These are phyloP conservation scores for Sphaerulina musiva DNA, from an alignment of 2,329 filamentous ascomycete species.

Conservation along the genomic window DNA sequence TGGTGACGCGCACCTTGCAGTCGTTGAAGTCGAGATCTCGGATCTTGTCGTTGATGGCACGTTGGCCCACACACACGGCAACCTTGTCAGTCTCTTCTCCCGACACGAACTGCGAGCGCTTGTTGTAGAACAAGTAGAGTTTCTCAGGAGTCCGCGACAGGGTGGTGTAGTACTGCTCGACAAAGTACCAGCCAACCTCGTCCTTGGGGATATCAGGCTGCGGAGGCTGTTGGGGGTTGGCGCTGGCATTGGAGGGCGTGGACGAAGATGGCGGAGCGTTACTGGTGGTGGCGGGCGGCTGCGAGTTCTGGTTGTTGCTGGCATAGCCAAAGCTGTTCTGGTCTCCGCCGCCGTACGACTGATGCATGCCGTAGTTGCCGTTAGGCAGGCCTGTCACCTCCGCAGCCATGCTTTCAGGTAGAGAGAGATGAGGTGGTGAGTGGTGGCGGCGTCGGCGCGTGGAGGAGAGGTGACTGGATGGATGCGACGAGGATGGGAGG, in stretches of 20 bases:
- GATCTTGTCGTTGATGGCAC: slow-evolving; percentile 89
- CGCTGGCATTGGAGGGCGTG: slow-evolving; percentile 20
- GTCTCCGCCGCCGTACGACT: slow-evolving; percentile 35
- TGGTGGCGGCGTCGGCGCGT: slow-evolving; percentile 2
- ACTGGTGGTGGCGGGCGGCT: slow-evolving; percentile 20
- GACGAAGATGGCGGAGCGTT: slow-evolving; percentile 20
- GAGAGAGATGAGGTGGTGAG: neutral
- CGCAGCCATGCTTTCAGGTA: slow-evolving; percentile 34
- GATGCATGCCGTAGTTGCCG: slow-evolving; percentile 43
- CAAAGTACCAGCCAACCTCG: slow-evolving; percentile 98
- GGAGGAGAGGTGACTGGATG: neutral
- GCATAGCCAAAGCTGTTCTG: slow-evolving; percentile 30
- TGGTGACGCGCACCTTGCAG: slow-evolving; percentile 96
- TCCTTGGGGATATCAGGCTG: slow-evolving; percentile 61
- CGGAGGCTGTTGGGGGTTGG: slow-evolving; percentile 13
- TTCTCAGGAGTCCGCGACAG: slow-evolving; percentile 90
- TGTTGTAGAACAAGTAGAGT: slow-evolving; percentile 94
- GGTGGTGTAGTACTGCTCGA: slow-evolving; percentile 98
- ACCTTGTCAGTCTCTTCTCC: slow-evolving; percentile 86
- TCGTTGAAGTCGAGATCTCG: slow-evolving; percentile 90
- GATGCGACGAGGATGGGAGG: neutral
- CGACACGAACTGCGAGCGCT: slow-evolving; percentile 89
- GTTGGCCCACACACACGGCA: slow-evolving; percentile 77
- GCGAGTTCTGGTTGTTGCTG: slow-evolving; percentile 28
- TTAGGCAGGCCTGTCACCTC: slow-evolving; percentile 40